Conservation (phyloP, 2,329 filamentous ascomycete genomes). For the Neofusicoccum laricinum region DNA sequence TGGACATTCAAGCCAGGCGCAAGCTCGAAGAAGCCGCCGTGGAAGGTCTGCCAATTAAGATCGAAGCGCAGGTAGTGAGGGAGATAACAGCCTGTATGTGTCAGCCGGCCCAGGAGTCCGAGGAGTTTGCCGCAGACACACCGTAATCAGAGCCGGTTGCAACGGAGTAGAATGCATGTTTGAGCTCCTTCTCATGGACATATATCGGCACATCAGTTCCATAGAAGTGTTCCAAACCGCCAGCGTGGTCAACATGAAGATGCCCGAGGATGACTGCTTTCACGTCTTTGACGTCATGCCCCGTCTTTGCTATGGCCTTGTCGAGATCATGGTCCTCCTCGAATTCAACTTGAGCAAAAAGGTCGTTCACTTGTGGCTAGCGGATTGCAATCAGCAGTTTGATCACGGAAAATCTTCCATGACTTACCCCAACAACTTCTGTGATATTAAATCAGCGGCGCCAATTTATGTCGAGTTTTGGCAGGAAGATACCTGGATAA, state of each 20-base stretch:
- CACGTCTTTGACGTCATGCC: conserved; percentile 34
- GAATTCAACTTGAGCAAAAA: conserved; percentile 31
- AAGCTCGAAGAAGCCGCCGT: conserved; percentile 31
- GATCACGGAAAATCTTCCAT: neutral
- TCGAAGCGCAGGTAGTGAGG: conserved; percentile 37
- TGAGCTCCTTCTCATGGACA: conserved; percentile 37
- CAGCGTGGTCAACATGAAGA: conserved; percentile 36
- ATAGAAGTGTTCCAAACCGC: conserved; percentile 33
- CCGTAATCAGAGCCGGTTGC: conserved; percentile 32
- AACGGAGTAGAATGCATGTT: conserved; percentile 37
- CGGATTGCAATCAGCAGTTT: conserved; percentile 17
- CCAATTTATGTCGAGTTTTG: neutral
- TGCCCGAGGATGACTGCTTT: conserved; percentile 38
- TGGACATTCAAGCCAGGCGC: conserved; percentile 32
- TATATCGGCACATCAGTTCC: conserved; percentile 35
- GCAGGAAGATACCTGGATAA: conserved; percentile 28
- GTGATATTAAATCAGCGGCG: neutral
- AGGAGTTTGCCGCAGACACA: neutral
- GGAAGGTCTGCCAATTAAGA: conserved; percentile 37
- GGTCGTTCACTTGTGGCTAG: conserved; percentile 31
- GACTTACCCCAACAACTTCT: neutral
- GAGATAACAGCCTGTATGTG: conserved; percentile 23
- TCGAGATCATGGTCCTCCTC: conserved; percentile 23
- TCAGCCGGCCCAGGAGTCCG: neutral
- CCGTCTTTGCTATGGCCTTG: conserved; percentile 28